Conservation (phyloP, 305 asterid genomes). For the Ilex paraguariensis region DNA sequence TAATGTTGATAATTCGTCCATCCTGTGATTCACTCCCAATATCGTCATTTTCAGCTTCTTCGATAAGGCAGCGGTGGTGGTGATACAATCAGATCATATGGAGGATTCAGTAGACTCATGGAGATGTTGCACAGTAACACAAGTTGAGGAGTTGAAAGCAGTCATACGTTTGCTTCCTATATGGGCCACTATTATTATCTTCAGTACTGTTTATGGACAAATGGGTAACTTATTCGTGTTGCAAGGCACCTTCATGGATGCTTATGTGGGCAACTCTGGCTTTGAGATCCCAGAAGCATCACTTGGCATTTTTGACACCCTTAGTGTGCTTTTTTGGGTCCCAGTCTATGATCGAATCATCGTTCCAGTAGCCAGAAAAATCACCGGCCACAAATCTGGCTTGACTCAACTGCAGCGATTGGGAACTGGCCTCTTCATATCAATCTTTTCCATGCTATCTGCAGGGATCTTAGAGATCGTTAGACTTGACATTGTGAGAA, state of each 20-base stretch:
- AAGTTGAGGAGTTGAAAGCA: conserved; percentile 84
- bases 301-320: conserved; percentile 73
- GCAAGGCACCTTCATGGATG: conserved; percentile 64
- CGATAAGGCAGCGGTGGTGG: conserved; percentile 77
- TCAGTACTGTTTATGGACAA: conserved; percentile 64
- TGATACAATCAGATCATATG: conserved; percentile 26
- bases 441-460: conserved; percentile 61
- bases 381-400: conserved; percentile 65
- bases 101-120: conserved; percentile 46
- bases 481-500: conserved; percentile 46
- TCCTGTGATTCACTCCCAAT: no score
- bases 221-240: conserved; percentile 67
- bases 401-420: conserved; percentile 71
- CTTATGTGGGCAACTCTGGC: conserved; percentile 40
- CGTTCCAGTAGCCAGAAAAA: conserved; percentile 50
- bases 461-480: conserved; percentile 65
- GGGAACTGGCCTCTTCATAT: conserved; percentile 73
- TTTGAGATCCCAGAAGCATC: conserved; percentile 79
- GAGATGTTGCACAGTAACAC: conserved; percentile 85
- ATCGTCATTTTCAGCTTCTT: conserved; percentile 45
- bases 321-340: conserved; percentile 83
- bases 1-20: no score
- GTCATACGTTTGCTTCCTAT: conserved; percentile 59
- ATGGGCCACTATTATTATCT: conserved; percentile 81
- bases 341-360: conserved; percentile 64